phyloP scores from a whole-genome alignment of 495 filamentous ascomycete genomes.

The Chaetomium tenue region DNA sequence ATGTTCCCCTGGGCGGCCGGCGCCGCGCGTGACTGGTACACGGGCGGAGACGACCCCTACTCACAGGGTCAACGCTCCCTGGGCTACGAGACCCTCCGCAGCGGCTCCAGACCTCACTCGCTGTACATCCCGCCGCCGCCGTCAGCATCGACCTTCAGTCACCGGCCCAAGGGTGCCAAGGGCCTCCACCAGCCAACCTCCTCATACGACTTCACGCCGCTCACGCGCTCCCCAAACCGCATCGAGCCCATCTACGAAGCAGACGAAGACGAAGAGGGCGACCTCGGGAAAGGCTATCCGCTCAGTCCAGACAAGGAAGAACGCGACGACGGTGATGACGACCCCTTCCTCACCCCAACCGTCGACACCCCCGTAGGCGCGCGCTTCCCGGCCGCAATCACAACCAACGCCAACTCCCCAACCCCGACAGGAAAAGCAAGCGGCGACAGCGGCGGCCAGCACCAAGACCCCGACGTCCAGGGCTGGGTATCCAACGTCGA shows the following conservation, averaged over 20 bases:
- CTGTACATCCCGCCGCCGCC: constrained; percentile 29
- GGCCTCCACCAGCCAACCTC: constrained; percentile 34
- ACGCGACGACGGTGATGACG: constrained; percentile 33
- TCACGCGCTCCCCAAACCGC: constrained; percentile 21
- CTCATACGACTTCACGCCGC: constrained; percentile 28
- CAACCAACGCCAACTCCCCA: constrained; percentile 13
- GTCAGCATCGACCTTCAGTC: constrained; percentile 12
- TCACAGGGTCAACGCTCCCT: constrained; percentile 40
- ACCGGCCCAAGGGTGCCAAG: constrained; percentile 26
- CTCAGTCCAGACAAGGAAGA: constrained; percentile 24
- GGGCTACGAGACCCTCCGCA: constrained; percentile 46
- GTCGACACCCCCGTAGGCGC: constrained; percentile 4
- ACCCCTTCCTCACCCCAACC: constrained; percentile 48
- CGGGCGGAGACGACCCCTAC: constrained; percentile 45
- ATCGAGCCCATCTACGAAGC: constrained; percentile 61
- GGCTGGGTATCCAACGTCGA: constrained; percentile 63
- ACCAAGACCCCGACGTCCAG: constrained; percentile 53
- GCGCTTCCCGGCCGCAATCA: constrained; percentile 14
- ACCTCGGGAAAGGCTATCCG: constrained; percentile 9
- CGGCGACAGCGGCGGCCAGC: constrained; percentile 15
- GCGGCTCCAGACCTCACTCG: constrained; percentile 16
- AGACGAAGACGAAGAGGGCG: constrained; percentile 61
- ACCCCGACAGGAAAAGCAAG: not conserved
- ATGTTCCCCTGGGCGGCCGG: constrained; percentile 36
- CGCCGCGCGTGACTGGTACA: constrained; percentile 40